A percentile compares a stretch with the other conserved stretches of the same genome.
Evolutionary conservation across 202 grass and related monocot species (phyloP).

Genomic region (Zizania palustris): DNA sequence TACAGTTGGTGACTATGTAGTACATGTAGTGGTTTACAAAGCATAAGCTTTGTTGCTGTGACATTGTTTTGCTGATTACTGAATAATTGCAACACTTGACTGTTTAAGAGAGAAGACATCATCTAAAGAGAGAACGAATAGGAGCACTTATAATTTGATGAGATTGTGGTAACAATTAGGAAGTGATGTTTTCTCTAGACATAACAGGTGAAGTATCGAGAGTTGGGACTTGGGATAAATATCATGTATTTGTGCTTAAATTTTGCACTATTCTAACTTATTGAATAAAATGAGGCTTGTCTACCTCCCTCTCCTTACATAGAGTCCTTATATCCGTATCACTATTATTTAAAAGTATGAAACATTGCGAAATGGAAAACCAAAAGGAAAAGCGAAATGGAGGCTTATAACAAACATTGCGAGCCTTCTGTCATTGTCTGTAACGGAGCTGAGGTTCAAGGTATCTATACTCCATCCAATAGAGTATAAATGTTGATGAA

Average conservation of each 20-base stretch:
- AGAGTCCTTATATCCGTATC: background rate
- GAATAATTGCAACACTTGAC: background rate
- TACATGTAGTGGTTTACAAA: background rate
- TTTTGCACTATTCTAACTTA: background rate
- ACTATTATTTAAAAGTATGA: background rate
- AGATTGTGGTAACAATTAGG: background rate
- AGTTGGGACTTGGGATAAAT: no score
- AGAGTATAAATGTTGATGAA: slow-evolving; percentile 29
- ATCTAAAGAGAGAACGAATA: background rate
- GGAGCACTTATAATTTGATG: background rate
- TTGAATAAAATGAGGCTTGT: background rate
- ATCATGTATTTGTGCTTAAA: no score
- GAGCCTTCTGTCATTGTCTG: slow-evolving; percentile 68
- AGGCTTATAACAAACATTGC: slow-evolving; percentile 67
- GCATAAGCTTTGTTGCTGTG: background rate
- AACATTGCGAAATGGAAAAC: slow-evolving; percentile 60
- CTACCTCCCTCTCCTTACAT: background rate
- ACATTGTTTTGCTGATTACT: slow-evolving; percentile 1
- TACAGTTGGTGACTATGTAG: background rate
- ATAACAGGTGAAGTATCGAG: no score
- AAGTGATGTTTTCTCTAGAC: no score
- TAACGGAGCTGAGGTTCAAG: slow-evolving; percentile 83
- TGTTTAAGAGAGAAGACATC: background rate
- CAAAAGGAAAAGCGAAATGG: slow-evolving; percentile 63
- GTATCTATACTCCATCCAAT: slow-evolving; percentile 45